Evolutionary conservation across 257 asterid genomes (phyloP).

Genomic region (Paraleonurus japonicus): DNA sequence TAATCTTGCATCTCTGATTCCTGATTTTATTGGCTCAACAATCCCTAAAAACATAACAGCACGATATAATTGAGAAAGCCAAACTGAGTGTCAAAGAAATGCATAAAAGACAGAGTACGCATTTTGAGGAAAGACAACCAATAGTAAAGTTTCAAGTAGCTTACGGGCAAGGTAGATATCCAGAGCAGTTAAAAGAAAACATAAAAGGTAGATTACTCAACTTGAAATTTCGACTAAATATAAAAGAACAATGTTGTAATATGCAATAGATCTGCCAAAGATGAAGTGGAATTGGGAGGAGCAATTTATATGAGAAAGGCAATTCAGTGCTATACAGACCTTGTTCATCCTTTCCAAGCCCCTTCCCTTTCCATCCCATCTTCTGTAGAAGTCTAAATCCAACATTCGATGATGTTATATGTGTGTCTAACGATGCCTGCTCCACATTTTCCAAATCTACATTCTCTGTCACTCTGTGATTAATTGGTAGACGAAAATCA

Average conservation of each 20-base stretch:
- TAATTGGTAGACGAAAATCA: slow-evolving; percentile 83
- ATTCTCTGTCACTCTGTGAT: slow-evolving; percentile 84
- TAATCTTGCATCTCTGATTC: slow-evolving; percentile 83
- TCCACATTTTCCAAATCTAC: slow-evolving; percentile 88
- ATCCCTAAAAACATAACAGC: slow-evolving; percentile 52
- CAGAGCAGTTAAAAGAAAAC: neutral
- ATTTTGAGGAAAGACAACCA: neutral
- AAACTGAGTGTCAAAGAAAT: neutral
- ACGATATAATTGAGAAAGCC: neutral
- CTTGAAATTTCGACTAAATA: neutral
- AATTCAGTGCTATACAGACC: slow-evolving; percentile 42
- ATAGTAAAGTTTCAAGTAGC: neutral
- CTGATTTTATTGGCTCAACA: slow-evolving; percentile 92
- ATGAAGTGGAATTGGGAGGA: neutral
- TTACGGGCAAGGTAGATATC: slow-evolving; percentile 3
- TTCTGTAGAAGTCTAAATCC: slow-evolving; percentile 95
- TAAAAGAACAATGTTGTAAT: neutral
- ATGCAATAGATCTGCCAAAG: neutral
- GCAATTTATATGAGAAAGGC: slow-evolving; percentile 4
- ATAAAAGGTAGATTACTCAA: neutral
- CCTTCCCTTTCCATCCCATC: slow-evolving; percentile 99
- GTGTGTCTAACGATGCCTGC: slow-evolving; percentile 89
- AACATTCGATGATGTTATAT: slow-evolving; percentile 70
- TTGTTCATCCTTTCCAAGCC: slow-evolving; percentile 97
- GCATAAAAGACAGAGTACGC: neutral